A percentile compares a stretch with the other conserved stretches of the same genome.
These are phyloP conservation scores for Fusarium aywerte DNA, from an alignment of 2,329 filamentous ascomycete genomes.

Conservation along the genomic window DNA sequence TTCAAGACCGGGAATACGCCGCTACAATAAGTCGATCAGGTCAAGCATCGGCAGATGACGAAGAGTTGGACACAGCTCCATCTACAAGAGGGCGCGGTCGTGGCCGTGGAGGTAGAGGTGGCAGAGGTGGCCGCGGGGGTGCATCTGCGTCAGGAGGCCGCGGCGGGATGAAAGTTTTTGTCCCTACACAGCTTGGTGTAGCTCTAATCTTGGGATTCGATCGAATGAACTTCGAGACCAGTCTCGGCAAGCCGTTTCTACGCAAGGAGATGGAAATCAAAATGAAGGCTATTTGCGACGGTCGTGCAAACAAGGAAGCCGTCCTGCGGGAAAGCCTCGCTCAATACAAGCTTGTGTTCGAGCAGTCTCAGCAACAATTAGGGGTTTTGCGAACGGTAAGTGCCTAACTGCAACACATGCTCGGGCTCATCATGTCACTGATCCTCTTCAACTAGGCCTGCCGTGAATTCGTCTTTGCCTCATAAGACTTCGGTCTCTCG, in stretches of 20 bases:
- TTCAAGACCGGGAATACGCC: conserved; percentile 90
- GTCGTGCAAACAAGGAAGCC: conserved; percentile 75
- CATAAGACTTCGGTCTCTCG: conserved; percentile 15
- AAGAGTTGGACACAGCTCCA: conserved; percentile 52
- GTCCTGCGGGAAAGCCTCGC: conserved; percentile 86
- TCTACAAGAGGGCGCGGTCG: conserved; percentile 60
- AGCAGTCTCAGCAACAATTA: conserved; percentile 81
- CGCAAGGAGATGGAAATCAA: conserved; percentile 97
- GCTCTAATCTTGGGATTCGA: conserved; percentile 96
- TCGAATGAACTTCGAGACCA: conserved; percentile 90
- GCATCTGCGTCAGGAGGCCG: conserved; percentile 57
- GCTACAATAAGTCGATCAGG: conserved; percentile 65
- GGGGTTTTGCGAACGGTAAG: conserved; percentile 71
- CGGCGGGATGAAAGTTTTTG: conserved; percentile 80
- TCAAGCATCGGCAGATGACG: conserved; percentile 52
- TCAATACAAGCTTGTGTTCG: conserved; percentile 88
- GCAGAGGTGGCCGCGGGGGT: conserved; percentile 53
- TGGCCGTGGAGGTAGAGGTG: conserved; percentile 58
- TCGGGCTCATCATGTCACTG: conserved; percentile 22
- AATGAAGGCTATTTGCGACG: conserved; percentile 97
- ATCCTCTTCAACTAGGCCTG: conserved; percentile 48
- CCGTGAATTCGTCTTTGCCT: conserved; percentile 52
- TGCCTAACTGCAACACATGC: conserved; percentile 34
- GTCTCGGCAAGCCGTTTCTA: conserved; percentile 93
- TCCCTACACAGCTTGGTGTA: conserved; percentile 90